A percentile compares a stretch with the other conserved stretches of the same genome.
These are phyloP conservation scores for Brettanomyces nanus DNA, from an alignment of 805 yeast species.

Conservation along the genomic window DNA sequence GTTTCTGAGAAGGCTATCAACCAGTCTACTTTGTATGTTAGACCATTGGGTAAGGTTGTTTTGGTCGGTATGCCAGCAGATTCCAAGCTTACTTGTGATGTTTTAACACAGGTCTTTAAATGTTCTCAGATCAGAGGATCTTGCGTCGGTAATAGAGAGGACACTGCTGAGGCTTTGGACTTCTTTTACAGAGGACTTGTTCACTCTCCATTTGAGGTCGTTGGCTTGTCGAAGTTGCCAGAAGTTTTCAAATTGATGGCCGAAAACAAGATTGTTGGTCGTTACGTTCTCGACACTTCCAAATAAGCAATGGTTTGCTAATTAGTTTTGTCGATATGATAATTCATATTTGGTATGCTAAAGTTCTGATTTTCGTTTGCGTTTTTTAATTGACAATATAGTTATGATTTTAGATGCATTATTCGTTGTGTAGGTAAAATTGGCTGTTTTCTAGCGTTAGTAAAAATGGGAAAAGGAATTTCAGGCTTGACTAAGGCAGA, in stretches of 20 bases:
- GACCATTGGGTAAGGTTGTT: conserved; percentile 19
- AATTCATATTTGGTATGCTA: too few species aligned
- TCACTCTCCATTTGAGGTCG: conserved; percentile 2
- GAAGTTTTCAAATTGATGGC: conserved; percentile 2
- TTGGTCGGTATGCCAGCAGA: conserved; percentile 15
- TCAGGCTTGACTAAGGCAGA: too few species aligned
- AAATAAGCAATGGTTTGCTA: conserved; percentile 7
- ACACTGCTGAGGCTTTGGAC: conserved; percentile 3
- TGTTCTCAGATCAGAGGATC: conserved; percentile 2
- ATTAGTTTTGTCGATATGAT: too few species aligned
- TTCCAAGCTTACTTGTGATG: background rate
- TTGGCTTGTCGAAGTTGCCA: background rate
- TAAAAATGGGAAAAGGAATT: too few species aligned
- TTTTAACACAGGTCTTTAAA: background rate
- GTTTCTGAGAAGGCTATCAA: conserved; percentile 2
- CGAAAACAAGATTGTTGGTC: conserved; percentile 1
- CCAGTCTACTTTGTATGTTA: conserved; percentile 1
- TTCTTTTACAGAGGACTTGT: conserved; percentile 2
- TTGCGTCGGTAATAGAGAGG: conserved; percentile 2
- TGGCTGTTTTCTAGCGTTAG: too few species aligned
- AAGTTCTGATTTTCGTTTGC: too few species aligned
- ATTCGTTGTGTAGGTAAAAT: too few species aligned
- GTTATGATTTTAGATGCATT: too few species aligned
- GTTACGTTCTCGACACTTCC: conserved; percentile 2
- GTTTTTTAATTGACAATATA: too few species aligned